Conservation (phyloP, 2,329 filamentous ascomycete genomes). For the Setomelanomma holmii region DNA sequence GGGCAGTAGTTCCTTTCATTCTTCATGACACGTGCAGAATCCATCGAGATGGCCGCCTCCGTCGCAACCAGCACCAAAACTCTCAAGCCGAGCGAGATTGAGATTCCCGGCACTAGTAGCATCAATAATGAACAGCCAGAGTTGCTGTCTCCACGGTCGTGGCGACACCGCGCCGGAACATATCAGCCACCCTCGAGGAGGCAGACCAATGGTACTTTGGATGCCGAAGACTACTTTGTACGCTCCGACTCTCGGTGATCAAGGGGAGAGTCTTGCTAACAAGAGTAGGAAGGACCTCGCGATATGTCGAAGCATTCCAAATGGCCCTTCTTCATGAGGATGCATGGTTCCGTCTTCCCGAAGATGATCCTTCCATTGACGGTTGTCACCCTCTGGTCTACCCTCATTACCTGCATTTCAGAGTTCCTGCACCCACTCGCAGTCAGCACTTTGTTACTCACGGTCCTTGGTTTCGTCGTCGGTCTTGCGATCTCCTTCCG, state of each 20-base stretch:
- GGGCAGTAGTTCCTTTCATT: constrained; percentile 34
- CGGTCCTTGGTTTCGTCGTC: constrained; percentile 82
- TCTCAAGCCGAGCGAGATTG: constrained; percentile 39
- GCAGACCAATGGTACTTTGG: constrained; percentile 38
- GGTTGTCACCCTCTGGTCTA: constrained; percentile 70
- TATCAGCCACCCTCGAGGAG: constrained; percentile 38
- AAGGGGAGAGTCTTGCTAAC: constrained; percentile 15
- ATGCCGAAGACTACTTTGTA: constrained; percentile 68
- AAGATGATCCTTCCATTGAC: constrained; percentile 75
- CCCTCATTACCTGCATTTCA: constrained; percentile 63
- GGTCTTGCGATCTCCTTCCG: constrained; percentile 80
- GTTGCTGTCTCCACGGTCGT: constrained; percentile 42
- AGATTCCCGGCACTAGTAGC: constrained; percentile 31
- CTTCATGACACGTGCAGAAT: constrained; percentile 2
- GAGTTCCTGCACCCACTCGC: constrained; percentile 57
- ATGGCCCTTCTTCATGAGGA: constrained; percentile 75
- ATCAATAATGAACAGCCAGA: constrained; percentile 22
- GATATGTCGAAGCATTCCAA: constrained; percentile 77
- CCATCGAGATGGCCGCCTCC: constrained; percentile 34
- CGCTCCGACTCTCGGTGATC: constrained; percentile 23
- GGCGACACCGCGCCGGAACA: constrained; percentile 35
- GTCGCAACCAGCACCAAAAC: constrained; percentile 38
- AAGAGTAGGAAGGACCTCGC: constrained; percentile 62
- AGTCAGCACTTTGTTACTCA: constrained; percentile 73
- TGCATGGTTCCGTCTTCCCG: constrained; percentile 77